A percentile compares a stretch with the other conserved stretches of the same genome.
phyloP scores from a whole-genome alignment of 306 rosid genomes.

The Dalbergia cultrata region DNA sequence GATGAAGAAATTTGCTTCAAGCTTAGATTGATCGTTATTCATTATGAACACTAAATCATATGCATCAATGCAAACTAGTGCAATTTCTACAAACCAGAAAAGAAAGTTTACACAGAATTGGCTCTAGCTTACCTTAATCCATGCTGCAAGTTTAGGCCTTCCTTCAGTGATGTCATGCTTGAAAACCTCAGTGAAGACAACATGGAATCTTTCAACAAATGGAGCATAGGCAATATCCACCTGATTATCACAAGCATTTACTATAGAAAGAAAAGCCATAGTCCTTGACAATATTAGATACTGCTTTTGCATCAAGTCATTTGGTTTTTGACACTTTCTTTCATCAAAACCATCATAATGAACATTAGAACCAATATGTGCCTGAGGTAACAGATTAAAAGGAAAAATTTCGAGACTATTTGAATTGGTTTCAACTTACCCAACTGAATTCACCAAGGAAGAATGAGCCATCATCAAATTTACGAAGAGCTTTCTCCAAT shows the following conservation, averaged over 20 bases:
- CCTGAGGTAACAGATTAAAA: neutral
- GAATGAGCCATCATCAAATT: constrained; percentile 80
- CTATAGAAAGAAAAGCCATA: constrained; percentile 19
- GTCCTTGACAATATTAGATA: neutral
- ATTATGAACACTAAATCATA: too few species aligned
- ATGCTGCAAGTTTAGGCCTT: constrained; percentile 76
- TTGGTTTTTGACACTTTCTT: neutral
- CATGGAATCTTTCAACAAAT: constrained; percentile 72
- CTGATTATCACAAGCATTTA: constrained; percentile 53
- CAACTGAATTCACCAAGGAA: constrained; percentile 74
- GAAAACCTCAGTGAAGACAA: constrained; percentile 58
- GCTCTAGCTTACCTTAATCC: constrained; percentile 68
- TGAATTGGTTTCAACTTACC: constrained; percentile 57
- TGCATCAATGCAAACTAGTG: constrained; percentile 2
- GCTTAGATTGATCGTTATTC: too few species aligned
- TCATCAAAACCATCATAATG: constrained; percentile 22
- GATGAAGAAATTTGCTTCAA: too few species aligned
- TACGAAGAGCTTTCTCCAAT: constrained; percentile 79
- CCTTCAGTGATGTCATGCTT: constrained; percentile 76
- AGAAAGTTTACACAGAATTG: neutral
- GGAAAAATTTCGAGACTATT: neutral
- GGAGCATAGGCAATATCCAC: constrained; percentile 81
- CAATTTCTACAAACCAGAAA: neutral
- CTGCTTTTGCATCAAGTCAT: neutral
- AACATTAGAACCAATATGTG: neutral